Evolutionary conservation across 257 asterid species (phyloP), one percentile per base, ranked within the genome.

Genomic region (Fraxinus quadrangulata): DNA sequence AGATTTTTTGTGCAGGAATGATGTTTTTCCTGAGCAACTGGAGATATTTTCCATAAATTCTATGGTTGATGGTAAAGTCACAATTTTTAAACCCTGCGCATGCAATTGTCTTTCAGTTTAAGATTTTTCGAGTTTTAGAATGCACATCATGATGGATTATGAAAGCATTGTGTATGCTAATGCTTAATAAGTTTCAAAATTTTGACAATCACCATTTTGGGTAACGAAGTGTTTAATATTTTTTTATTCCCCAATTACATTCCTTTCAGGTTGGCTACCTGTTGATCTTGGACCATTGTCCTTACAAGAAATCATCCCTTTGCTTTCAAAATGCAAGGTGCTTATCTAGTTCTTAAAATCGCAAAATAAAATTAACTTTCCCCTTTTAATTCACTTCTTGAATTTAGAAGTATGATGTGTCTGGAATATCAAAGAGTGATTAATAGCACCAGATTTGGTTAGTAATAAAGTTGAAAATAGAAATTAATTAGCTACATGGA

Each of bases 241-340:
- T 71, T 16, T 56, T 67, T 17, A 63, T 40, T 45, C 56, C 74
- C 24, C 42, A 28, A 19, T 16, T 49, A 9, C 61, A 28, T 75
- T 83, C 70, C 24, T 81, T 84, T 51, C 82, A 93, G 99, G 92
- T 80, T 93, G 96, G 97, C 87, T 78, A 84, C 96, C 99, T 63
- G 85, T 86, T 84, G 99, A 95, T 84, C 83, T 95, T 79, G 99
- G 99, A 79, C 96, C 97, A 51, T 78, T 76, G 67, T 90, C 99
- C 8, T 87, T 93, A 81, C 88, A 87, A 83, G 93, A 89, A 70
- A 87, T 95, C 79, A 68, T 79, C 71, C 6, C 67, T 78, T 68
- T 82, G 69, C 91, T 93, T 80, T 88, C 90, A 74, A 80, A 80
- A 75, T 91, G 92, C 88, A 86, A 91, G 99, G 99, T 92, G 80